Evolutionary conservation across 169 alveolate species (phyloP).

Genomic region (Sarcocystis neurona): DNA sequence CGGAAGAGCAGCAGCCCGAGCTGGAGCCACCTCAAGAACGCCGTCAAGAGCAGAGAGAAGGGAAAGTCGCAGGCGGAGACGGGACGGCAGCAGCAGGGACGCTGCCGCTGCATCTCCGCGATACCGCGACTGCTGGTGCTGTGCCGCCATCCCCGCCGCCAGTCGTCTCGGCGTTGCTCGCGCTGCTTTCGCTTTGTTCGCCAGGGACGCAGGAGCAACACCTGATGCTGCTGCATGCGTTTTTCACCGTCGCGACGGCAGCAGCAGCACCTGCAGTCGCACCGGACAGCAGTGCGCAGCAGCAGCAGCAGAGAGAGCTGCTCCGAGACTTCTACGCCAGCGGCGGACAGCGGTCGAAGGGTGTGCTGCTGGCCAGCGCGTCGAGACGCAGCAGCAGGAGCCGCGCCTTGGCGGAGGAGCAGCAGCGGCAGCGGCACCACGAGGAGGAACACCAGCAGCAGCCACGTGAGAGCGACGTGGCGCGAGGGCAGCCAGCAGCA

Average conservation of each 20-base stretch:
- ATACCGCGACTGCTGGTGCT: background rate
- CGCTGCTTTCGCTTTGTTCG: slow-evolving; percentile 1
- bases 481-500: too few species aligned
- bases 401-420: too few species aligned
- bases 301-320: too few species aligned
- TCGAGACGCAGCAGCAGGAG: too few species aligned
- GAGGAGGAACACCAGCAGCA: too few species aligned
- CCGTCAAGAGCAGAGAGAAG: background rate
- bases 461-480: too few species aligned
- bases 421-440: too few species aligned
- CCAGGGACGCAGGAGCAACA: slow-evolving; percentile 4
- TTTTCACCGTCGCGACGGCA: slow-evolving; percentile 27
- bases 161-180: background rate
- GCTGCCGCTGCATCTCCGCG: background rate
- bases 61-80: background rate
- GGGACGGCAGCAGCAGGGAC: background rate
- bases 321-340: too few species aligned
- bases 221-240: slow-evolving; percentile 14
- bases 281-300: too few species aligned
- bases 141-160: slow-evolving; percentile 33
- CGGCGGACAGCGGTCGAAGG: too few species aligned
- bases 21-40: slow-evolving; percentile 1
- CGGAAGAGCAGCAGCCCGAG: slow-evolving; percentile 25
- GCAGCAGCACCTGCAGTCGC: slow-evolving; percentile 46
- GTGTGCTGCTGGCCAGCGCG: too few species aligned